Conservation (phyloP, 2,329 filamentous ascomycete species). For the Colletotrichum brevisporum region DNA sequence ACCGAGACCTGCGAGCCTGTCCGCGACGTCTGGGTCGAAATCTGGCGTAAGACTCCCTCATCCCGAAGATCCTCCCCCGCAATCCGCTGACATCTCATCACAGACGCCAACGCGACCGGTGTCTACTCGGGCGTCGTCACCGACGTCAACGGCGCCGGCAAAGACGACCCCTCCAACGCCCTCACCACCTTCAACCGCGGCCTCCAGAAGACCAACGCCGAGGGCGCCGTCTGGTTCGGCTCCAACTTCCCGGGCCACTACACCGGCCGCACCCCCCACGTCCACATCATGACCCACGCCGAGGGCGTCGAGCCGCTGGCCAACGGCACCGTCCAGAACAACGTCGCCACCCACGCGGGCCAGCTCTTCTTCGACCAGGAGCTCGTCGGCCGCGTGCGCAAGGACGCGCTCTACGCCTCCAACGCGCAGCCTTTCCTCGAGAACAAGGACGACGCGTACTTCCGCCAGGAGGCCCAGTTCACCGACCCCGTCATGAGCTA, state of each 20-base stretch:
- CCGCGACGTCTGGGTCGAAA: constrained; percentile 21
- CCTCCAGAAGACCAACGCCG: constrained; percentile 42
- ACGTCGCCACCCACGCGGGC: too few species aligned
- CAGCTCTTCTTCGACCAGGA: too few species aligned
- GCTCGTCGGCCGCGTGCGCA: too few species aligned
- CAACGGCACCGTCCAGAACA: too few species aligned
- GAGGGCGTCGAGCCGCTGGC: too few species aligned
- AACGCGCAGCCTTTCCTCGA: constrained; percentile 62
- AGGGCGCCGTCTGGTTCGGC: constrained; percentile 52
- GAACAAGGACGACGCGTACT: constrained; percentile 68
- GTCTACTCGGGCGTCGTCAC: constrained; percentile 34
- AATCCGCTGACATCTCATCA: too few species aligned
- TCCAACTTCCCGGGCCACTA: constrained; percentile 62
- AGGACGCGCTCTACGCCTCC: constrained; percentile 33
- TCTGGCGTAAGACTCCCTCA: constrained; percentile 26
- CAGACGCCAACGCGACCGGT: constrained; percentile 35
- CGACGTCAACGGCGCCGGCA: constrained; percentile 20
- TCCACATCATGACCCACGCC: too few species aligned
- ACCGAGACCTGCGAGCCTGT: constrained; percentile 36
- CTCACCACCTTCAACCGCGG: constrained; percentile 25
- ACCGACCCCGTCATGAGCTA: constrained; percentile 73
- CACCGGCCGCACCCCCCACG: constrained; percentile 54
- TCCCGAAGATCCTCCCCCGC: too few species aligned
- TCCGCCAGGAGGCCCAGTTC: constrained; percentile 61
- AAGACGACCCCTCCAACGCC: constrained; percentile 13